phyloP scores from a whole-genome alignment of 1,284 basidiomycete genomes.

The Sutorius eximius region DNA sequence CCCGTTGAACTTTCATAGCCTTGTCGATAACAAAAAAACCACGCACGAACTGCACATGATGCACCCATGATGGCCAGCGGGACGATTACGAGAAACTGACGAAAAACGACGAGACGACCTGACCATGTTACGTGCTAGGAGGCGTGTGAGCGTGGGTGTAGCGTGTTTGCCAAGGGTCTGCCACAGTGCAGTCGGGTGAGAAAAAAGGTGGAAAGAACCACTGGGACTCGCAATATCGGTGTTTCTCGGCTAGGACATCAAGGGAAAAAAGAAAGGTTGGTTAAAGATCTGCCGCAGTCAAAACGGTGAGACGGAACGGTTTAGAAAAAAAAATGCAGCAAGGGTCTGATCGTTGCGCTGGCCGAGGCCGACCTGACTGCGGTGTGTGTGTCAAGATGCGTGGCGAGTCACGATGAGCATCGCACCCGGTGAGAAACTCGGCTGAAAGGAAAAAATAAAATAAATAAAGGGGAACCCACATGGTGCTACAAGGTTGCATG shows the following conservation, averaged over 20 bases:
- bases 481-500: slow-evolving; percentile 4
- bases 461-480: background rate
- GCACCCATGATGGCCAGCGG: background rate
- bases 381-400: slow-evolving; percentile 3
- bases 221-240: background rate
- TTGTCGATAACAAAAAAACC: background rate
- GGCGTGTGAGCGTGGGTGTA: slow-evolving; percentile 2
- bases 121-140: slow-evolving; percentile 19
- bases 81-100: slow-evolving; percentile 22
- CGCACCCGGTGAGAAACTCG: background rate
- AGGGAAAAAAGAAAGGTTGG: background rate
- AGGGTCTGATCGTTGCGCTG: slow-evolving; percentile 17
- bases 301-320: background rate
- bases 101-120: background rate
- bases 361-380: slow-evolving; percentile 10
- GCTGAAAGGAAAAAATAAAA: background rate
- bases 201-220: slow-evolving; percentile 2
- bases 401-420: background rate
- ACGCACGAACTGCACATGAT: slow-evolving; percentile 11
- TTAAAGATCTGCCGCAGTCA: slow-evolving; percentile 2
- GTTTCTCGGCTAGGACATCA: slow-evolving; percentile 4
- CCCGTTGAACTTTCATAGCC: slow-evolving; percentile 5
- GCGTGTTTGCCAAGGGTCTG: background rate
- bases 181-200: slow-evolving; percentile 1
- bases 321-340: background rate